phyloP scores from a whole-genome alignment of 2,329 filamentous ascomycete species.

The Herpotrichia juniperi region DNA sequence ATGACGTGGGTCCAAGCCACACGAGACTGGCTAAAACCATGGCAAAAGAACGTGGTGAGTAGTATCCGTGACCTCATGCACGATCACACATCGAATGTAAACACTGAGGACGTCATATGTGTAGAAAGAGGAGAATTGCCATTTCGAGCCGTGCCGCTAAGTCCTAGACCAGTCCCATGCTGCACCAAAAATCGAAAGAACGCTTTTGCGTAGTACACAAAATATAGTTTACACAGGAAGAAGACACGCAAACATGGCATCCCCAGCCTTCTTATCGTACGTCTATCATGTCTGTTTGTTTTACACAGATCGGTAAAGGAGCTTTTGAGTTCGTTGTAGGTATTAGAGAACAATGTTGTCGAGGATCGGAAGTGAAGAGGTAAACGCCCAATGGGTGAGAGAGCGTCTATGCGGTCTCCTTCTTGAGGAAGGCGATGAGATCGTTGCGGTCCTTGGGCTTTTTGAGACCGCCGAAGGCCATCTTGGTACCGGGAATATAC shows the following conservation, averaged over 20 bases:
- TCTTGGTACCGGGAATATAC: slow-evolving; percentile 99
- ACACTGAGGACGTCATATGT: background rate
- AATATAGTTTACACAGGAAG: slow-evolving; percentile 43
- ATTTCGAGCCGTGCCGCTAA: slow-evolving; percentile 43
- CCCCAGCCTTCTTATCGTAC: slow-evolving; percentile 43
- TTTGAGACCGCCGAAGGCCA: slow-evolving; percentile 99
- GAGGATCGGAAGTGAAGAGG: slow-evolving; percentile 1
- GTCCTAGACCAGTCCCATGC: slow-evolving; percentile 42
- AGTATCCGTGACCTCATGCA: slow-evolving; percentile 2
- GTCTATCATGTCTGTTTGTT: slow-evolving; percentile 46
- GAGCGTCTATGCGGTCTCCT: slow-evolving; percentile 70
- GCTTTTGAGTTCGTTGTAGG: slow-evolving; percentile 25
- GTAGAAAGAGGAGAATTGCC: slow-evolving; percentile 41
- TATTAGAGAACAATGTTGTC: slow-evolving; percentile 10
- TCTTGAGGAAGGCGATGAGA: slow-evolving; percentile 84
- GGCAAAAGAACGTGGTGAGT: too few species aligned
- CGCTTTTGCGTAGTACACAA: slow-evolving; percentile 41
- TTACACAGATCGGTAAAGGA: slow-evolving; percentile 37
- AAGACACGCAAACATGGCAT: slow-evolving; percentile 25
- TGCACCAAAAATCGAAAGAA: slow-evolving; percentile 39
- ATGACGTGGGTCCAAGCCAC: background rate
- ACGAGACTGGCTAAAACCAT: too few species aligned
- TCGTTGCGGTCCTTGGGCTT: slow-evolving; percentile 99
- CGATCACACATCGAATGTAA: background rate
- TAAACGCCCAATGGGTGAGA: slow-evolving; percentile 26